Evolutionary conservation across 2,329 filamentous ascomycete genomes (phyloP).

Genomic region (Epichloe gansuensis): DNA sequence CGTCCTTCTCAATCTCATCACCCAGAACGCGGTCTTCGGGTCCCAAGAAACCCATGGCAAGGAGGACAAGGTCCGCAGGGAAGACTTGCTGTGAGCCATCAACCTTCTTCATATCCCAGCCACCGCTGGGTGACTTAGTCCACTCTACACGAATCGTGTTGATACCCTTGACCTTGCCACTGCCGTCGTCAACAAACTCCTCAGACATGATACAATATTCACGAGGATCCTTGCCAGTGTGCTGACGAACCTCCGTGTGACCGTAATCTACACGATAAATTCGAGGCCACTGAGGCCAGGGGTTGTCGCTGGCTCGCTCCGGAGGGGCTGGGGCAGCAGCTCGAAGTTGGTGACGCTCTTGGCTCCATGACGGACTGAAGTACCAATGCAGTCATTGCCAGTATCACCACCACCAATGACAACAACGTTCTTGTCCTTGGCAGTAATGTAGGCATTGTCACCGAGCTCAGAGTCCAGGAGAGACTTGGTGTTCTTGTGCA

Average conservation of each 20-base stretch:
- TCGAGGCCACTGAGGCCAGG: slow-evolving; percentile 96
- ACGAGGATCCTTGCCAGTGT: slow-evolving; percentile 90
- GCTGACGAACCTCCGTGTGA: slow-evolving; percentile 88
- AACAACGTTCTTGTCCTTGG: slow-evolving; percentile 90
- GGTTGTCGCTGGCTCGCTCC: slow-evolving; percentile 86
- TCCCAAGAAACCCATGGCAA: slow-evolving; percentile 96
- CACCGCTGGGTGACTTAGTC: slow-evolving; percentile 78
- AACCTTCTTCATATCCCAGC: slow-evolving; percentile 98
- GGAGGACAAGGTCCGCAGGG: slow-evolving; percentile 83
- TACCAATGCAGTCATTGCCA: slow-evolving; percentile 96
- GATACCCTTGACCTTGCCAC: slow-evolving; percentile 84
- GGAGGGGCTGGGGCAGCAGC: slow-evolving; percentile 84
- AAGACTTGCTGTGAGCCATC: slow-evolving; percentile 92
- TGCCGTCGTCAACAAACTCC: slow-evolving; percentile 85
- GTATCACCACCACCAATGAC: slow-evolving; percentile 97
- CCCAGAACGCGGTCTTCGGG: slow-evolving; percentile 82
- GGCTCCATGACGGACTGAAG: slow-evolving; percentile 86
- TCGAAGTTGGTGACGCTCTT: slow-evolving; percentile 97
- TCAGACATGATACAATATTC: slow-evolving; percentile 99
- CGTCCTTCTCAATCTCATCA: slow-evolving; percentile 81
- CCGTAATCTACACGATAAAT: slow-evolving; percentile 98
- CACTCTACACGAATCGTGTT: slow-evolving; percentile 93
- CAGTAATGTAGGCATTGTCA: slow-evolving; percentile 80
- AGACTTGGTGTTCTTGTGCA: slow-evolving; percentile 96
- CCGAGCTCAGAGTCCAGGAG: slow-evolving; percentile 80